Conservation (phyloP, 2,329 filamentous ascomycete species). For the Ascochyta viciae-villosae region DNA sequence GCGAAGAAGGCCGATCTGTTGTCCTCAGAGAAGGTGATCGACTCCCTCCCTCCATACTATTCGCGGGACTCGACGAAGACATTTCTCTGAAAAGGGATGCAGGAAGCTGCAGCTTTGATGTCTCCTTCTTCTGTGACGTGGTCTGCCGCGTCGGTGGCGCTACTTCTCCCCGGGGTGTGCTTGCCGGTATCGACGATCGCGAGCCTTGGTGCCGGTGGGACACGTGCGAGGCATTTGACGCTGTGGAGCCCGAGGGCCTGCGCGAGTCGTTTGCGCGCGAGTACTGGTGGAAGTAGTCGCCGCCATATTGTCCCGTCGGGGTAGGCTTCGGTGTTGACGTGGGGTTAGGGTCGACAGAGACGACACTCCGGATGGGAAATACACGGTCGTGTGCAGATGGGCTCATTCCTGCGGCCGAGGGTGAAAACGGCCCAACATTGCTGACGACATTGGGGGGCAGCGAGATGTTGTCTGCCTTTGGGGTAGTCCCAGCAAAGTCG, state of each 20-base stretch:
- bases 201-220: slow-evolving; percentile 26
- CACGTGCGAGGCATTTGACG: slow-evolving; percentile 38
- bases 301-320: slow-evolving; percentile 23
- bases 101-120: slow-evolving; percentile 29
- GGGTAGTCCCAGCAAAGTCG: not conserved
- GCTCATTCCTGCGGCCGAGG: slow-evolving; percentile 42
- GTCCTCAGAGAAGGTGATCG: slow-evolving; percentile 29
- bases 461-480: slow-evolving; percentile 8
- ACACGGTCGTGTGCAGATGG: slow-evolving; percentile 65
- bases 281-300: slow-evolving; percentile 49
- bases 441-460: slow-evolving; percentile 9
- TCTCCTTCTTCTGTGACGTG: slow-evolving; percentile 4
- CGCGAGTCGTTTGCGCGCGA: slow-evolving; percentile 36
- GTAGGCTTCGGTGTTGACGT: slow-evolving; percentile 39
- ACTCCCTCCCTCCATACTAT: slow-evolving; percentile 30
- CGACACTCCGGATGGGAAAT: slow-evolving; percentile 81
- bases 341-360: slow-evolving; percentile 69
- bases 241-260: slow-evolving; percentile 35
- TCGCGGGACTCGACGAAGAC: slow-evolving; percentile 33
- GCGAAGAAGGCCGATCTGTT: slow-evolving; percentile 32
- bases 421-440: slow-evolving; percentile 24
- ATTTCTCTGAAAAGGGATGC: slow-evolving; percentile 48
- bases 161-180: slow-evolving; percentile 13
- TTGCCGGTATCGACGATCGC: slow-evolving; percentile 2
- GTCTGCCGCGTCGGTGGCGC: slow-evolving; percentile 7